A percentile compares a stretch with the other conserved stretches of the same genome.
These are phyloP conservation scores for Capsicum pubescens DNA, from an alignment of 257 asterid species.

Conservation along the genomic window DNA sequence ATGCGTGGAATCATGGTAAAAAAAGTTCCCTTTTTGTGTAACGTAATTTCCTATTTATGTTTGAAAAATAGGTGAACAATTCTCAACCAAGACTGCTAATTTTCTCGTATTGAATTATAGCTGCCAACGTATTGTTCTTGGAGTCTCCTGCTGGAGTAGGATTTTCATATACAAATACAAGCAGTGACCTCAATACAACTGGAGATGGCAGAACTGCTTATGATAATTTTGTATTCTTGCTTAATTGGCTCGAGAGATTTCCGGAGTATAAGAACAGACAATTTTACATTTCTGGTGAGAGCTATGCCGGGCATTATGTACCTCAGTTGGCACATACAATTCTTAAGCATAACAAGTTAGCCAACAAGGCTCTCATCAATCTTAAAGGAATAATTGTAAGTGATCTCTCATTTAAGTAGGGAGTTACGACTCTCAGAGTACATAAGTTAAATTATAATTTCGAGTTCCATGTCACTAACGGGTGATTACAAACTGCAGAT, in stretches of 20 bases:
- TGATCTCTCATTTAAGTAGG: constrained; percentile 17
- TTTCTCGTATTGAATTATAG: constrained; percentile 31
- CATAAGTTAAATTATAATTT: not conserved
- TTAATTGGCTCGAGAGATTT: constrained; percentile 57
- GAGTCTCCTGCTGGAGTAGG: constrained; percentile 63
- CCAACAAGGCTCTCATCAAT: constrained; percentile 40
- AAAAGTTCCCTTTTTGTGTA: no score
- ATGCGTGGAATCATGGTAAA: constrained; percentile 51
- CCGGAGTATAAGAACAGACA: constrained; percentile 48
- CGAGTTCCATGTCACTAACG: not conserved
- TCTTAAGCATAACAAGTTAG: constrained; percentile 35
- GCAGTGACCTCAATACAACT: constrained; percentile 36
- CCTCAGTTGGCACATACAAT: constrained; percentile 48
- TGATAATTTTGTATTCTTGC: constrained; percentile 48
- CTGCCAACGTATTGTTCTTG: constrained; percentile 52
- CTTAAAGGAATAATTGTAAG: constrained; percentile 55
- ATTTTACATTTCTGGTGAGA: constrained; percentile 51
- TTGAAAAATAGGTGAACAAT: no score
- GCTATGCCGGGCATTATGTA: constrained; percentile 57
- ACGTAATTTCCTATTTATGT: no score
- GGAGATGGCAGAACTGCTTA: constrained; percentile 46
- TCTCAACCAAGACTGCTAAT: not conserved
- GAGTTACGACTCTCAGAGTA: not conserved
- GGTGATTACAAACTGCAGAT: constrained; percentile 21
- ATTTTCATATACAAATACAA: constrained; percentile 57